phyloP scores from a whole-genome alignment of 164 flowering plant genomes.

The Vitis cinerea region DNA sequence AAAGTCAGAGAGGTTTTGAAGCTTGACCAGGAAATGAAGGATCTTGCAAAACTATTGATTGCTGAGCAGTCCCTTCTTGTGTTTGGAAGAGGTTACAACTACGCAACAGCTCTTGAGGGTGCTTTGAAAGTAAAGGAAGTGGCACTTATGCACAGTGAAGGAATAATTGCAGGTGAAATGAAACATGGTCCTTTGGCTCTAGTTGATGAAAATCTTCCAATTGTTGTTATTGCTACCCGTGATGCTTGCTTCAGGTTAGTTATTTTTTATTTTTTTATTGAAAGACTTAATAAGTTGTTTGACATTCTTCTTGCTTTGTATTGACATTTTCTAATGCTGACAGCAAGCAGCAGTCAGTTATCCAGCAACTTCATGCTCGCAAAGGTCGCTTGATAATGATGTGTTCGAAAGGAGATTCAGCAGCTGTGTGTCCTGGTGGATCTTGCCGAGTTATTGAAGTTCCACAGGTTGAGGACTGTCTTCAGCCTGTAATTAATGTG shows the following conservation, averaged over 20 bases:
- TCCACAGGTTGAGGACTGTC: constrained; percentile 91
- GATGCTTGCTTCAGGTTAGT: constrained; percentile 91
- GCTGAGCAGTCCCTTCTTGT: constrained; percentile 93
- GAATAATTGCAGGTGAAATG: constrained; percentile 99
- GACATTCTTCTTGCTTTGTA: not conserved
- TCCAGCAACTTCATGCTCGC: constrained; percentile 96
- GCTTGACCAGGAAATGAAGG: constrained; percentile 88
- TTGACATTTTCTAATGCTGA: constrained; percentile 14
- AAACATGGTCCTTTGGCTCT: constrained; percentile 98
- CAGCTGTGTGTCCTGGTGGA: constrained; percentile 61
- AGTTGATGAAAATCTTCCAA: constrained; percentile 93
- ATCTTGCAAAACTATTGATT: constrained; percentile 69
- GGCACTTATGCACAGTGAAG: constrained; percentile 97
- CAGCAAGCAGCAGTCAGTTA: constrained; percentile 99
- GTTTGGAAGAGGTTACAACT: constrained; percentile 97
- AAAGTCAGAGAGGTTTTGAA: constrained; percentile 80
- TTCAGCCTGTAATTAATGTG: constrained; percentile 91
- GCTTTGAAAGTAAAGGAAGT: constrained; percentile 98
- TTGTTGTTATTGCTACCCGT: constrained; percentile 88
- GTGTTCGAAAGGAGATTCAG: constrained; percentile 84
- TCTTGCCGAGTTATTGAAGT: constrained; percentile 86
- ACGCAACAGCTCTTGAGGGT: constrained; percentile 95
- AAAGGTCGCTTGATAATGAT: constrained; percentile 90
- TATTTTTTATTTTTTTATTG: too few species aligned
- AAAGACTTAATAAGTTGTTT: too few species aligned